Percentiles rank a stretch among this genome's conserved stretches.
Evolutionary conservation across 2,329 filamentous ascomycete species (phyloP).

Genomic region (Apiospora aurea): DNA sequence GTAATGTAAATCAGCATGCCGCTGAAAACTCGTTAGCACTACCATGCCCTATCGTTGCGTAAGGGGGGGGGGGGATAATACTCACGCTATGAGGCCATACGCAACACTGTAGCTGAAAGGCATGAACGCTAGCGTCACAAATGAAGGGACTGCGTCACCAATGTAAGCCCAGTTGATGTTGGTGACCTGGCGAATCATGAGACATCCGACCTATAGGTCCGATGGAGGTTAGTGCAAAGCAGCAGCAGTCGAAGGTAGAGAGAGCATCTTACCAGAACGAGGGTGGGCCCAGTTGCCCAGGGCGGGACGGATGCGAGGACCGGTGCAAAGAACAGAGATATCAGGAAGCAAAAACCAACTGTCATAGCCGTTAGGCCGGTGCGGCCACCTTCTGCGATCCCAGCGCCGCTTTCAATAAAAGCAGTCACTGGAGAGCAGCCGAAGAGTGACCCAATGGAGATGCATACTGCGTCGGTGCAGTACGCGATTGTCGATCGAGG

Average conservation of each 20-base stretch:
- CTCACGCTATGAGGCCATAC: constrained; percentile 75
- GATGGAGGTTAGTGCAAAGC: constrained; percentile 7
- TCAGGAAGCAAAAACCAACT: constrained; percentile 73
- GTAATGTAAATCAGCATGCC: constrained; percentile 62
- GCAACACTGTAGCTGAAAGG: constrained; percentile 82
- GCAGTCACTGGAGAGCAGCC: constrained; percentile 76
- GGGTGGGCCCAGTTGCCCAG: constrained; percentile 78
- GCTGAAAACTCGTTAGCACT: constrained; percentile 34
- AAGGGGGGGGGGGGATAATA: constrained; percentile 35
- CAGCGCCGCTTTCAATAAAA: constrained; percentile 78
- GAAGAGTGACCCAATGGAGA: constrained; percentile 74
- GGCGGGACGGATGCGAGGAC: constrained; percentile 80
- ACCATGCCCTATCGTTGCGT: not conserved
- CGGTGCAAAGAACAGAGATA: constrained; percentile 77
- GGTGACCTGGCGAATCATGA: constrained; percentile 79
- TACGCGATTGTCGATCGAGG: constrained; percentile 84
- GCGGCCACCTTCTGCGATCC: constrained; percentile 77
- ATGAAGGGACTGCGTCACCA: constrained; percentile 77
- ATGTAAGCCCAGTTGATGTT: constrained; percentile 81
- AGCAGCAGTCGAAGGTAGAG: constrained; percentile 22
- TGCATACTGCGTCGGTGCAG: constrained; percentile 73
- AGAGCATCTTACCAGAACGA: constrained; percentile 63
- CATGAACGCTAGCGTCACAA: constrained; percentile 77
- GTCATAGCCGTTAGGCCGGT: constrained; percentile 76
- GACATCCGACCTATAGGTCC: constrained; percentile 66